Evolutionary conservation across 305 asterid genomes (phyloP).

Genomic region (Fraxinus xanthoxyloides): DNA sequence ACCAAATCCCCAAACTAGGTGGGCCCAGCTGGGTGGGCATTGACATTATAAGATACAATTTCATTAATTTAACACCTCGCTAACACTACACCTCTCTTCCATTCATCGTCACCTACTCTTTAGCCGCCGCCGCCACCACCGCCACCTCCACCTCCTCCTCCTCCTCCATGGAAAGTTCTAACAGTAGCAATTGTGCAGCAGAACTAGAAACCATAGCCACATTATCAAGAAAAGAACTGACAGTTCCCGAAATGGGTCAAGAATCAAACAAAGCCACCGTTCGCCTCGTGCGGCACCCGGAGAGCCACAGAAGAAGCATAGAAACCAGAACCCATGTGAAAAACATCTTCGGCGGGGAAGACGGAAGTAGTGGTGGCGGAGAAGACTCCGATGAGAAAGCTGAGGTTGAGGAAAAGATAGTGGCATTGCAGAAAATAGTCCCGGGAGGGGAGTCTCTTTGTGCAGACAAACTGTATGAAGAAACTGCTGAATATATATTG

Average conservation of each 20-base stretch:
- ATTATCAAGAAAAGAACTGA: constrained; percentile 27
- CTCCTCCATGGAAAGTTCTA: constrained; percentile 31
- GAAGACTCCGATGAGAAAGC: constrained; percentile 26
- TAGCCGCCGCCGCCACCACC: not conserved
- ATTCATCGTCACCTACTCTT: not conserved
- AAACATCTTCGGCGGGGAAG: not conserved
- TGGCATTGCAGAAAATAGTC: constrained; percentile 49
- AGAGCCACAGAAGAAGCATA: constrained; percentile 21
- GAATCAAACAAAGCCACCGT: constrained; percentile 12
- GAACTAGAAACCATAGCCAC: constrained; percentile 21
- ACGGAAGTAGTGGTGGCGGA: not conserved
- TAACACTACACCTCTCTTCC: not conserved
- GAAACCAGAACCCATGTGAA: constrained; percentile 24
- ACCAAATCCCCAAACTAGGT: constrained; percentile 33
- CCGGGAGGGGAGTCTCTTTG: constrained; percentile 62
- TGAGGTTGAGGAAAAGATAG: constrained; percentile 50
- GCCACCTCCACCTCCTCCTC: not conserved
- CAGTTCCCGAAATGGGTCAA: constrained; percentile 17
- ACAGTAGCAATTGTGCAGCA: not conserved
- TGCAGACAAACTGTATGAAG: constrained; percentile 45
- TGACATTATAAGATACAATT: constrained; percentile 36
- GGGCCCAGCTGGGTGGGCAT: constrained; percentile 53
- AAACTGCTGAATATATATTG: constrained; percentile 63
- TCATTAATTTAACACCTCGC: constrained; percentile 42
- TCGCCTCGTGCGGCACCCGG: constrained; percentile 24